A percentile compares a stretch with the other conserved stretches of the same genome.
Evolutionary conservation across 2,329 filamentous ascomycete species (phyloP).

Genomic region (Monilinia aucupariae): DNA sequence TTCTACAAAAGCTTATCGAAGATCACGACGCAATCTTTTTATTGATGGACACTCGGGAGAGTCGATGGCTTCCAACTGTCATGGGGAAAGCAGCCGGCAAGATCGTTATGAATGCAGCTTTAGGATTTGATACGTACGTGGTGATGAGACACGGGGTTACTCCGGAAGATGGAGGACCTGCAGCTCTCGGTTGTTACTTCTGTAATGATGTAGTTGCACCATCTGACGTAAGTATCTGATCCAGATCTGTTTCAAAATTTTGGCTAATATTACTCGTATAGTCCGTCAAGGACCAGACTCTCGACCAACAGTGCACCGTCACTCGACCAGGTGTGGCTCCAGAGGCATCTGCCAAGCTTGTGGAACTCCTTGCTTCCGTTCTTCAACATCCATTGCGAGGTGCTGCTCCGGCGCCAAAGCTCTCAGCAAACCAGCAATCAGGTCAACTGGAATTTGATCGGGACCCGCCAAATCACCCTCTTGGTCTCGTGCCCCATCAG

Average conservation of each 20-base stretch:
- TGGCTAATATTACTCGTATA: constrained; percentile 37
- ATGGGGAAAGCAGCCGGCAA: constrained; percentile 92
- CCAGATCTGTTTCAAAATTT: neutral
- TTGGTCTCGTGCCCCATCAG: constrained; percentile 72
- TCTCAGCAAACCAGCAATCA: constrained; percentile 33
- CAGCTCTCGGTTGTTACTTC: constrained; percentile 89
- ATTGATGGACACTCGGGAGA: constrained; percentile 95
- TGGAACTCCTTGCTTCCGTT: constrained; percentile 82
- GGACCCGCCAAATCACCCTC: constrained; percentile 53
- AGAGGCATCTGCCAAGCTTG: constrained; percentile 84
- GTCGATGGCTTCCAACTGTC: constrained; percentile 88
- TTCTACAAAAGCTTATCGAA: constrained; percentile 67
- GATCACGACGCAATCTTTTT: constrained; percentile 90
- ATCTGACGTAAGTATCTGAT: constrained; percentile 64
- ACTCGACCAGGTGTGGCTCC: constrained; percentile 88
- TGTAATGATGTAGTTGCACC: constrained; percentile 97
- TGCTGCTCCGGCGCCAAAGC: constrained; percentile 51
- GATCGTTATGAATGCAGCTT: constrained; percentile 91
- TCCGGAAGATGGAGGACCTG: constrained; percentile 48
- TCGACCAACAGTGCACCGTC: constrained; percentile 97
- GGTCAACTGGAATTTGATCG: constrained; percentile 44
- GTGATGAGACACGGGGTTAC: constrained; percentile 90
- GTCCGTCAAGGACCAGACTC: constrained; percentile 89
- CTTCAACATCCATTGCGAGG: constrained; percentile 78
- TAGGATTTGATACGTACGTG: constrained; percentile 95